Evolutionary conservation across 139 green algal genomes (phyloP), one percentile per base, ranked within the genome.

Genomic region (Chlamydomonas incerta): DNA sequence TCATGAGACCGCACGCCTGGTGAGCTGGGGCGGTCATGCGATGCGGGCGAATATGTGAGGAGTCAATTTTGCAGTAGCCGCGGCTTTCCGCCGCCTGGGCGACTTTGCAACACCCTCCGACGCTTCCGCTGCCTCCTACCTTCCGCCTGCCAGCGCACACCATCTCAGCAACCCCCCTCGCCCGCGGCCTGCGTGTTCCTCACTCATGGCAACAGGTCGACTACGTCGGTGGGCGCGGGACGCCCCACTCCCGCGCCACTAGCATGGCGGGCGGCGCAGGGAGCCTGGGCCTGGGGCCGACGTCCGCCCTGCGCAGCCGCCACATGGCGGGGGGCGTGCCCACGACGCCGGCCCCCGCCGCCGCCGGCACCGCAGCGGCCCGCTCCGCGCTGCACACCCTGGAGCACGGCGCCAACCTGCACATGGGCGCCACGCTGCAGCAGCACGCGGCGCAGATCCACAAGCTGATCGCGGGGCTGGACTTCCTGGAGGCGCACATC

Each of bases 401-500:
- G 14, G 72, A 81, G 1, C 82, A 88, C 28, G 52, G 80, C n/a
- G 46, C 82, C 18, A 60, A 57, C 34, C n/a, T n/a, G n/a, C 71
- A 76, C 46, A 33, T 74, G 26, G 58, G 18, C 52, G 55, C 24
- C 21, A 87, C 80, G 18, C 28, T 91, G 8, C 82, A 91, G 57
- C 87, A 91, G 71, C 87, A 91, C 29, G 82, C 82, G 5, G 84
- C 82, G 17, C 87, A 91, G 70, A 88, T 91, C 15, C 82, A 91
- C 77, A 91, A 91, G 69, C 71, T 91, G 15, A 88, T 87, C 47
- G 87, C 87, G 9, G 87, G 87, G 2, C 79, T 91, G 37, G 87
- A 91, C 76, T 88, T 88, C 62, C 72, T 91, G 76, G 87, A 91
- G 65, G 75, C 83, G 21, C 87, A 91, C 70, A 91, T 91, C 31